Percentiles rank a stretch among this genome's conserved stretches.
Conservation (phyloP, 1,139 yeast species). For the Taphrina populina region DNA sequence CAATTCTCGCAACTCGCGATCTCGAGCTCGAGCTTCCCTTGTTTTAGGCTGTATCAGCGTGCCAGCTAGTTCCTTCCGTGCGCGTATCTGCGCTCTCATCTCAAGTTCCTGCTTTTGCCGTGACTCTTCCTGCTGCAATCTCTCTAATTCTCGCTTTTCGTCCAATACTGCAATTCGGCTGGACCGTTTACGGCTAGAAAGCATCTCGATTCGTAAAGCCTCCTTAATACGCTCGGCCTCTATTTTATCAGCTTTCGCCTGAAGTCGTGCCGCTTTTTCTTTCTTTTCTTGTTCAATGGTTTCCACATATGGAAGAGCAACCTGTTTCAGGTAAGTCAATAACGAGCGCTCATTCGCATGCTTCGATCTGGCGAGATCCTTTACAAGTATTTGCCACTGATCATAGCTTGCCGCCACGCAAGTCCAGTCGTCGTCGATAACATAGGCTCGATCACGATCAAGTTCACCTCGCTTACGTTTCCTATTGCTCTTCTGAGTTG, state of each 20-base stretch:
- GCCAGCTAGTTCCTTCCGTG: background rate
- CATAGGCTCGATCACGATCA: background rate
- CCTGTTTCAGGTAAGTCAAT: background rate
- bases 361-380: background rate
- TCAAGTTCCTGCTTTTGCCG: slow-evolving; percentile 4
- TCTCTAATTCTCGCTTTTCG: slow-evolving; percentile 15
- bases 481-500: background rate
- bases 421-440: slow-evolving; percentile 15
- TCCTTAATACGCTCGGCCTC: slow-evolving; percentile 19
- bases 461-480: background rate
- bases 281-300: slow-evolving; percentile 6
- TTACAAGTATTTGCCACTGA: slow-evolving; percentile 13
- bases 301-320: slow-evolving; percentile 14
- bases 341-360: slow-evolving; percentile 2
- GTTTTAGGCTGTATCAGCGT: background rate
- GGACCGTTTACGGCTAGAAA: slow-evolving; percentile 27
- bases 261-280: background rate
- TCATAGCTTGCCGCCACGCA: slow-evolving; percentile 17
- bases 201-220: slow-evolving; percentile 1
- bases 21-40: slow-evolving; percentile 31
- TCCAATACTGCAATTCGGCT: slow-evolving; percentile 20
- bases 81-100: background rate
- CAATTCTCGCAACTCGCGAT: slow-evolving; percentile 19
- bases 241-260: slow-evolving; percentile 23
- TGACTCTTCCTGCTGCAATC: slow-evolving; percentile 11